Percentiles rank a stretch among this genome's conserved stretches.
These are phyloP conservation scores for Lasiodiplodia sp. DNA, from an alignment of 2,329 filamentous ascomycete genomes.

Conservation along the genomic window DNA sequence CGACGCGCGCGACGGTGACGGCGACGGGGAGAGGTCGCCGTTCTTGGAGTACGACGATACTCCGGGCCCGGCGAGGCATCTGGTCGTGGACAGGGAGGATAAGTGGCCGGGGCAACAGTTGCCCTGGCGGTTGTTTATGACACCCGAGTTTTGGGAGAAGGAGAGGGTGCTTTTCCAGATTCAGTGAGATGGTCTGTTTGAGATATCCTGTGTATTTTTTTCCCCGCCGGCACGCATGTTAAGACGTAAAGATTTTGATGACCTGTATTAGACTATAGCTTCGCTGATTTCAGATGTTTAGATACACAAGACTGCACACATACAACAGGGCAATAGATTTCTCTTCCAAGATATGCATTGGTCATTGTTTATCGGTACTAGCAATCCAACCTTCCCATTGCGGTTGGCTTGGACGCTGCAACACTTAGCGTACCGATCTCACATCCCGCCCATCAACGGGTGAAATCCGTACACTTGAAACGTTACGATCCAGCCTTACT, in stretches of 20 bases:
- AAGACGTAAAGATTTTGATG: not conserved
- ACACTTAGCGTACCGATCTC: not conserved
- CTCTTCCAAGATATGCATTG: not conserved
- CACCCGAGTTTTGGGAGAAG: conserved; percentile 2
- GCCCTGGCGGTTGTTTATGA: not conserved
- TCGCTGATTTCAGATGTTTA: not conserved
- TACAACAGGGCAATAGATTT: not conserved
- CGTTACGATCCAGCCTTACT: not conserved
- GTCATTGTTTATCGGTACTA: not conserved
- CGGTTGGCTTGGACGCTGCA: not conserved
- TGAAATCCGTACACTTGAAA: not conserved
- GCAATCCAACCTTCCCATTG: not conserved
- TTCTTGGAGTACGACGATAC: not conserved
- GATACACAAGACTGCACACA: not conserved
- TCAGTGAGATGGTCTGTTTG: not conserved
- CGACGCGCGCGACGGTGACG: not conserved
- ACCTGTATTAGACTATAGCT: not conserved
- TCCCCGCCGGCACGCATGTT: not conserved
- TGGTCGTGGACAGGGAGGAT: not conserved
- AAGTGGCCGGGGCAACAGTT: not conserved
- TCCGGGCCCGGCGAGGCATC: not conserved
- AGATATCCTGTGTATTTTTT: not conserved
- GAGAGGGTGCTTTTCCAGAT: conserved; percentile 13
- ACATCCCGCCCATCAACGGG: not conserved
- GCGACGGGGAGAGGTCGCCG: not conserved